Evolutionary conservation across 768 basidiomycete species (phyloP), one percentile per base, ranked within the genome.

Genomic region (Tubosaeta brunneosetosa): DNA sequence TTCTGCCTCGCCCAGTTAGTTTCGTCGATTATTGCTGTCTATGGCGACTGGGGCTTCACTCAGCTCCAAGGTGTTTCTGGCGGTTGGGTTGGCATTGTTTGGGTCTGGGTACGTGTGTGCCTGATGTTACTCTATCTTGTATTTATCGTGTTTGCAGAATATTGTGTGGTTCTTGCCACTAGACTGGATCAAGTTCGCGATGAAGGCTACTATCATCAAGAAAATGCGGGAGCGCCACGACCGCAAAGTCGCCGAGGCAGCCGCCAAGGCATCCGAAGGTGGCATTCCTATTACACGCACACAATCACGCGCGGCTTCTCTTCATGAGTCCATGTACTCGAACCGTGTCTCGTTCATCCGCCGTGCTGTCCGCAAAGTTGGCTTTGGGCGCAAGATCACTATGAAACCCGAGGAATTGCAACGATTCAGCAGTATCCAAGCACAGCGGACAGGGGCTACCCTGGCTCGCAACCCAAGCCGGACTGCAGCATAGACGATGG

Each of bases 71-170:
- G 74, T 22, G 85, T 97, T 68, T 90, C 88, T 55, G 94, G 90
- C 66, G 89, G 85, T 26, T 97, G 94, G 94, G 91, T 97, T 59
- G 95, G 94, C 74, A 94, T 98, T 59, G 80, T 95, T 53, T 97
- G 94, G 94, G 80, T 94, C 59, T 94, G 91, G 91, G 91, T 91
- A 75, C 38, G 86, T 80, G 11, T 6, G 0, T 44, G 38, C 9
- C 40, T 16, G 29, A 22, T 19, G 34, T 26, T 22, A 44, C 29
- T 6, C 19, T 8, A 10, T 37, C 17, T 40, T 40, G 19, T 43
- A 22, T 57, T 70, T 10, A 66, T 54, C 9, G 12, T 14, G 14
- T 25, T 1, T 3, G 13, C 64, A 94, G 94, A 88, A 97, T 75
- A 88, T 97, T 58, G 62, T 94, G 51, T 95, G 95, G 94, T 98